Evolutionary conservation across 345 rosid genomes (phyloP).

Genomic region (Moricandia arvensis): DNA sequence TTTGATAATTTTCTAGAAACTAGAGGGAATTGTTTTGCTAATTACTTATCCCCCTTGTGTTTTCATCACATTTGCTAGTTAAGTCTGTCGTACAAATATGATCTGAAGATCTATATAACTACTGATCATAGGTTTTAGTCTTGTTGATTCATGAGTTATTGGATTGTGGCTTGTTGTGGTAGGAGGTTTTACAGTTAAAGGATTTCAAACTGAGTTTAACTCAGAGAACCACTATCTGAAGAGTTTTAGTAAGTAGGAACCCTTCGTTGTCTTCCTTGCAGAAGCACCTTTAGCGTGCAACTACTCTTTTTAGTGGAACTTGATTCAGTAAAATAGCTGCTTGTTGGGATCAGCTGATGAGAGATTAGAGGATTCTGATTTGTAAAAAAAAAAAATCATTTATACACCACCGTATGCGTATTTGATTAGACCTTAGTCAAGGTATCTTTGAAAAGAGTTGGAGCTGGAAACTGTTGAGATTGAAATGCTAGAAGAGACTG

Average conservation of each 20-base stretch:
- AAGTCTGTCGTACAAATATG: conserved; percentile 2
- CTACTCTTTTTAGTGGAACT: background rate
- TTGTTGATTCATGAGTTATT: conserved; percentile 1
- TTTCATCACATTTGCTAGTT: background rate
- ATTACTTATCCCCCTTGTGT: background rate
- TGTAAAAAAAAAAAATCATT: background rate
- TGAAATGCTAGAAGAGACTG: background rate
- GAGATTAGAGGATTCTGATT: background rate
- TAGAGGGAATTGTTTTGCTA: background rate
- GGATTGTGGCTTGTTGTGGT: background rate
- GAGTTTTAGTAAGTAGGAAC: background rate
- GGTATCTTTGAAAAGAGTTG: background rate
- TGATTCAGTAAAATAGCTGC: background rate
- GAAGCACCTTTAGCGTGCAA: background rate
- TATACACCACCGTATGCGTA: background rate
- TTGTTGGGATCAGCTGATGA: conserved; percentile 5
- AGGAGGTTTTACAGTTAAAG: background rate
- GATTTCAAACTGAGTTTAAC: background rate
- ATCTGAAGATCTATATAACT: conserved; percentile 11
- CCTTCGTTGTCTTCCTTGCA: background rate
- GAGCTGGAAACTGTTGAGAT: background rate
- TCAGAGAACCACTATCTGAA: background rate
- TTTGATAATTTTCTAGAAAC: background rate
- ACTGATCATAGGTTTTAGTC: background rate
- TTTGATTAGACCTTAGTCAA: background rate